phyloP scores from a whole-genome alignment of 768 basidiomycete genomes.

The Cystobasidium onofrii region DNA sequence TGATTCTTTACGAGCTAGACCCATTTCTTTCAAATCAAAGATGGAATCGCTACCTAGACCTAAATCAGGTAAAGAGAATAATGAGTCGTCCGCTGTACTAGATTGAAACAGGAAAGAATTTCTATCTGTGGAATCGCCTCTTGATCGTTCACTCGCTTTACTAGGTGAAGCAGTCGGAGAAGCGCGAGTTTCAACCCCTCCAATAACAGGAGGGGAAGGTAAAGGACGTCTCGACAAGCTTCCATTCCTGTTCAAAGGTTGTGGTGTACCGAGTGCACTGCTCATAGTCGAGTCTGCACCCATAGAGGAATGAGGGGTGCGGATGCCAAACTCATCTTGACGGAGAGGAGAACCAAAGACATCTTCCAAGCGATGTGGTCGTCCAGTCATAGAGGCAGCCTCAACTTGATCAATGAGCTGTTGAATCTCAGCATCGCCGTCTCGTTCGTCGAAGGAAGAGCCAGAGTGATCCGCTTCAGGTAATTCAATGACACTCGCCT shows the following conservation, averaged over 20 bases:
- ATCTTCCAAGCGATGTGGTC: constrained; percentile 4
- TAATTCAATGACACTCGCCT: constrained; percentile 18
- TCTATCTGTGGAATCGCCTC: constrained; percentile 1
- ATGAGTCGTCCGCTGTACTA: constrained; percentile 10
- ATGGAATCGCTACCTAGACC: not conserved
- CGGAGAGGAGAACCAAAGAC: constrained; percentile 1
- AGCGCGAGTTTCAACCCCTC: not conserved
- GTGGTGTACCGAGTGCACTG: constrained; percentile 8
- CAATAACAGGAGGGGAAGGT: constrained; percentile 9
- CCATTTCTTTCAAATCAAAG: constrained; percentile 18
- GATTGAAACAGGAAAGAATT: constrained; percentile 1
- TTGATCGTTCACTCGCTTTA: not conserved
- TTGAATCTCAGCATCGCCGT: constrained; percentile 13
- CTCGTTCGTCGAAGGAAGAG: not conserved
- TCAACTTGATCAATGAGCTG: constrained; percentile 21
- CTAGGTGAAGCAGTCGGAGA: not conserved
- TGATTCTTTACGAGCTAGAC: constrained; percentile 22
- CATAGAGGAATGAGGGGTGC: constrained; percentile 14
- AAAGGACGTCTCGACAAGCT: constrained; percentile 19
- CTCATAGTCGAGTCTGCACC: constrained; percentile 9
- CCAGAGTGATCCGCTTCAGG: constrained; percentile 7
- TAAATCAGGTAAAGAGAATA: constrained; percentile 18
- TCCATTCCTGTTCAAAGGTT: not conserved
- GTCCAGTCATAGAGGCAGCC: not conserved
- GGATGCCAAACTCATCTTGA: constrained; percentile 16